A percentile compares a stretch with the other conserved stretches of the same genome.
phyloP scores from a whole-genome alignment of 2,329 filamentous ascomycete genomes.

The Colletotrichum agaves region DNA sequence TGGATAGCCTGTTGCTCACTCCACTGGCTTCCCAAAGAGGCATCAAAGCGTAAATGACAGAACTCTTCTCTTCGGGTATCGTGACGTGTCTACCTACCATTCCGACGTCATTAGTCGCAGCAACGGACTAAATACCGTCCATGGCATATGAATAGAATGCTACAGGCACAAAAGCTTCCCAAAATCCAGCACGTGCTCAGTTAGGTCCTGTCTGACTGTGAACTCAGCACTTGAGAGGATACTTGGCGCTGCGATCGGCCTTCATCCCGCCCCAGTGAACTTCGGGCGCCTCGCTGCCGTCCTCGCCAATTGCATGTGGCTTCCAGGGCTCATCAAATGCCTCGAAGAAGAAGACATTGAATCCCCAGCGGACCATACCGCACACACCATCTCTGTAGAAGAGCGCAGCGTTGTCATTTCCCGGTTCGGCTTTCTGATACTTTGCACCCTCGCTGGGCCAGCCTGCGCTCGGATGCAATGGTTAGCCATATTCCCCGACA shows the following conservation, averaged over 20 bases:
- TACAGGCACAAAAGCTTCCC: not conserved
- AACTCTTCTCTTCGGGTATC: not conserved
- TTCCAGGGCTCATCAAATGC: conserved; percentile 80
- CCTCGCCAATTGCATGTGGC: conserved; percentile 70
- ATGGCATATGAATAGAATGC: conserved; percentile 21
- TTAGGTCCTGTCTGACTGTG: not conserved
- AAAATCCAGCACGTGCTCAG: not conserved
- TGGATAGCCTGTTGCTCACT: not conserved
- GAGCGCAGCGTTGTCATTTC: conserved; percentile 65
- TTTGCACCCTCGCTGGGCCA: conserved; percentile 73
- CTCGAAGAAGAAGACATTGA: conserved; percentile 79
- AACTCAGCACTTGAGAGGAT: conserved; percentile 43
- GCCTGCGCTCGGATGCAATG: conserved; percentile 39
- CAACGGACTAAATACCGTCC: conserved; percentile 10
- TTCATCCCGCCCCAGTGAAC: conserved; percentile 77
- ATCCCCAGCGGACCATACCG: conserved; percentile 70
- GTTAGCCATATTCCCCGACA: conserved; percentile 9
- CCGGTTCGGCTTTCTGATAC: conserved; percentile 70
- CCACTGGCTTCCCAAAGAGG: conserved; percentile 22
- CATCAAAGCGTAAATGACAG: conserved; percentile 12
- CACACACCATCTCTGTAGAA: conserved; percentile 74
- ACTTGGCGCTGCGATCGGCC: conserved; percentile 68
- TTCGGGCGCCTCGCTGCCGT: conserved; percentile 70
- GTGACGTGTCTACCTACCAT: not conserved
- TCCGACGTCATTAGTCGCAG: conserved; percentile 11